Base-by-base conservation (phyloP, 163 green algal genomes). In the Chlorella variabilis region DNA sequence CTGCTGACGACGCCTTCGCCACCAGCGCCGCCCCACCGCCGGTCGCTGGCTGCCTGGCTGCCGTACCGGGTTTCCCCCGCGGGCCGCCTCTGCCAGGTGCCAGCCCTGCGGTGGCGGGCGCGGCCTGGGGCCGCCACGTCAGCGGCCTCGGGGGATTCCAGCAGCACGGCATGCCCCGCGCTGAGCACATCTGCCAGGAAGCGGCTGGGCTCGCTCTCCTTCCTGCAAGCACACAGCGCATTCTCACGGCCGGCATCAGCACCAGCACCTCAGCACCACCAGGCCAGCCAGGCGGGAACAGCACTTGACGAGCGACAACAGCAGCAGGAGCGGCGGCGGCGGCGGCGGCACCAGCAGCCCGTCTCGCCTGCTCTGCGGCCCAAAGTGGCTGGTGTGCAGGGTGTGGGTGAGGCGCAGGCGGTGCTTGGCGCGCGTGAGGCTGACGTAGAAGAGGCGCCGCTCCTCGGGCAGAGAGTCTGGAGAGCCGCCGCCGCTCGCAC, bases 361-460 rank as follows among this genome's bases (percentile, higher is more conserved):
- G 21, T 0, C 61, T 41, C 73, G 29, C 73, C 36, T n/a, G 56
- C 36, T 71, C 2, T 71, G 36, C n/a, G 31, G 6, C 15, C 68
- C 68, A 23, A 51, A 83, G 0, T 25, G 36, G 36, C 23, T 78
- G n/a, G 2, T 38, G 31, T 59, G 33, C 58, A 17, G 23, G 3
- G 71, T 61, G 62, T 83, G 51, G 15, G 27, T 62, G n/a, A 87
- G 58, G 34, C 33, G n/a, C 70, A 87, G 77, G 33, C 59, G 69
- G 33, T 73, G 45, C 80, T 84, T 87, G n/a, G 83, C 83, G 20
- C 83, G 48, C 5, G 83, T 87, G 18, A 87, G 70, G 68, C 27
- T 39, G 49, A 87, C 83, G 70, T 79, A 87, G 36, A 87, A 79
- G 45, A 54, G 45, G 11, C 45, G 45, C 15, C 70, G 70, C 48